Evolutionary conservation across 371 early-diverging fungal genomes (phyloP).

Genomic region (Paraphysoderma sedebokerense): DNA sequence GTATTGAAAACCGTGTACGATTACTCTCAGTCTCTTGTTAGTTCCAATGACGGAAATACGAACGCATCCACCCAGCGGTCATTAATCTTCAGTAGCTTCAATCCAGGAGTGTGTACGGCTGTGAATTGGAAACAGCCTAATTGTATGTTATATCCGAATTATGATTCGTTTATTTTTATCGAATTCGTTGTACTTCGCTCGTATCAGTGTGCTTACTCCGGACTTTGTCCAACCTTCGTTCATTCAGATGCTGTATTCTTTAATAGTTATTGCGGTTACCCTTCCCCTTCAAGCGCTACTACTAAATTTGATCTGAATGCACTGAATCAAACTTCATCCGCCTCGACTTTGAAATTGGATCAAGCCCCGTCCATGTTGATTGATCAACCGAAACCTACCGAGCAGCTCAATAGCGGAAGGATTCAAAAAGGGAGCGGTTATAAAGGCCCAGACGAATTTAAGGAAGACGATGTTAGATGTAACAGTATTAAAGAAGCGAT

Average conservation of each 20-base stretch:
- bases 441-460: neutral
- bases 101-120: constrained; percentile 74
- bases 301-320: neutral
- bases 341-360: too few relatives aligned
- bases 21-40: constrained; percentile 16
- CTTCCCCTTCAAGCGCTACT: too few relatives aligned
- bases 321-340: too few relatives aligned
- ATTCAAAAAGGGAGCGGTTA: neutral
- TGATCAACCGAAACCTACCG: too few relatives aligned
- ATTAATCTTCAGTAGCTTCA: constrained; percentile 72
- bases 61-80: constrained; percentile 22
- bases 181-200: neutral
- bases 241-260: constrained; percentile 70
- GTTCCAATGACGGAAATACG: constrained; percentile 3
- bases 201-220: neutral
- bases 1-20: constrained; percentile 63
- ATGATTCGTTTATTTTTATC: neutral
- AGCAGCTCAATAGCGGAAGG: neutral
- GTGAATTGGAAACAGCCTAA: constrained; percentile 96
- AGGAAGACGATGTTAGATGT: neutral
- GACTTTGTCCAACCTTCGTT: neutral
- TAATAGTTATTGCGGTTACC: constrained; percentile 48
- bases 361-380: too few relatives aligned
- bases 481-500: constrained; percentile 56
- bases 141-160: constrained; percentile 28